phyloP scores from a whole-genome alignment of 495 filamentous ascomycete species.

The Neurospora pannonica region DNA sequence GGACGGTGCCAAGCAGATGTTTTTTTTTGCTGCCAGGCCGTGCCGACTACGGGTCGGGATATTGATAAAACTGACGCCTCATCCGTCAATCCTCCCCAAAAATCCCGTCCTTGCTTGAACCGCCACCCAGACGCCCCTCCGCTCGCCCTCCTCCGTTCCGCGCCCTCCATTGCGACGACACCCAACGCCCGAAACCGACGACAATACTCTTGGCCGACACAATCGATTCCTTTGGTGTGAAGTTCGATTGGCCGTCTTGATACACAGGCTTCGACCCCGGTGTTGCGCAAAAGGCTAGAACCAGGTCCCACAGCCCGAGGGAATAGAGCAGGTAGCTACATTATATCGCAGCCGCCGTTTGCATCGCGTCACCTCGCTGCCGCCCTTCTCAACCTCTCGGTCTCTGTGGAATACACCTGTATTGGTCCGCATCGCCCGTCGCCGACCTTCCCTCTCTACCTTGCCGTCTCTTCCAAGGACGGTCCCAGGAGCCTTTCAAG shows the following conservation, averaged over 20 bases:
- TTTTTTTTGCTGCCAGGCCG: background rate
- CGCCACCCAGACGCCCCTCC: background rate
- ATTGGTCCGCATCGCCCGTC: background rate
- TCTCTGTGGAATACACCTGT: background rate
- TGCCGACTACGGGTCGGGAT: slow-evolving; percentile 15
- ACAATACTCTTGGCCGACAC: background rate
- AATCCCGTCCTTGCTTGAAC: background rate
- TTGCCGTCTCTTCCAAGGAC: slow-evolving; percentile 2
- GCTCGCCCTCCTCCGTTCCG: background rate
- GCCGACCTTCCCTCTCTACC: background rate
- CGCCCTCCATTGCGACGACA: background rate
- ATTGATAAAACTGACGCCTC: background rate
- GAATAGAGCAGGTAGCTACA: background rate
- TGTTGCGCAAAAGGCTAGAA: background rate
- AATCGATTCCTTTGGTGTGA: background rate
- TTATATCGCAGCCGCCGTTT: background rate
- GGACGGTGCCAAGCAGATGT: background rate
- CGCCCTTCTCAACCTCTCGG: background rate
- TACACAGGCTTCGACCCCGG: background rate
- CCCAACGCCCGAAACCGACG: background rate
- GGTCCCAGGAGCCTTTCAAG: slow-evolving; percentile 22
- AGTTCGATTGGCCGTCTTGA: background rate
- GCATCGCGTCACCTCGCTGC: background rate
- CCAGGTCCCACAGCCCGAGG: background rate
- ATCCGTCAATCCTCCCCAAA: background rate